phyloP scores from a whole-genome alignment of 768 basidiomycete species.

The Tylopilus sp. region DNA sequence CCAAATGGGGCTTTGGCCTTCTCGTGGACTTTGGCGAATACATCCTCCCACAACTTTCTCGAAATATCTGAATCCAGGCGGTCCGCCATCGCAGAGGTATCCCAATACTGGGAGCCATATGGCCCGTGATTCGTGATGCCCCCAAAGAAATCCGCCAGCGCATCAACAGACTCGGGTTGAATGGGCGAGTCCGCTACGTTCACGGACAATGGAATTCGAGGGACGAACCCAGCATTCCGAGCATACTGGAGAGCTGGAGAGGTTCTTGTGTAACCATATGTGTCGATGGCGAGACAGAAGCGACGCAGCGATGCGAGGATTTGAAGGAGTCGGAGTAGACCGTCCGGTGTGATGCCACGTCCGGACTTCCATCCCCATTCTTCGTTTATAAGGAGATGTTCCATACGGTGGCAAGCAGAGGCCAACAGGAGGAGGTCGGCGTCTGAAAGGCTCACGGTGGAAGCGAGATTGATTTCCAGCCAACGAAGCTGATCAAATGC shows the following conservation, averaged over 20 bases:
- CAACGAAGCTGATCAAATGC: conserved; percentile 2
- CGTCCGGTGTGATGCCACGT: neutral
- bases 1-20: neutral
- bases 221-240: neutral
- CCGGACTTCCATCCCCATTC: conserved; percentile 5
- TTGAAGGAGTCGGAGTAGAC: conserved; percentile 2
- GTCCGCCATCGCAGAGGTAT: neutral
- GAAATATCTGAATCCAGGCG: conserved; percentile 4
- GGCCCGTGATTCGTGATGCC: neutral
- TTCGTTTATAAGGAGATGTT: conserved; percentile 4
- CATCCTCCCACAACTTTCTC: conserved; percentile 4
- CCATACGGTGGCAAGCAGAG: neutral
- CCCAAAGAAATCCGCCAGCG: conserved; percentile 5
- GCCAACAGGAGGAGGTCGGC: neutral
- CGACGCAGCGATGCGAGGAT: neutral
- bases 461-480: conserved; percentile 1
- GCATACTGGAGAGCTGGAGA: neutral
- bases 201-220: neutral
- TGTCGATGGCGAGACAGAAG: conserved; percentile 4
- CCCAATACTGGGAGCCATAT: neutral
- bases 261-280: neutral
- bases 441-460: neutral
- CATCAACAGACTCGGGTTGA: conserved; percentile 1
- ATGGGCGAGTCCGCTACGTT: conserved; percentile 4
- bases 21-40: neutral